Percentiles rank a stretch among this genome's conserved stretches.
These are phyloP conservation scores for Leishmania major DNA, from an alignment of 208 protist genomes.

Conservation along the genomic window DNA sequence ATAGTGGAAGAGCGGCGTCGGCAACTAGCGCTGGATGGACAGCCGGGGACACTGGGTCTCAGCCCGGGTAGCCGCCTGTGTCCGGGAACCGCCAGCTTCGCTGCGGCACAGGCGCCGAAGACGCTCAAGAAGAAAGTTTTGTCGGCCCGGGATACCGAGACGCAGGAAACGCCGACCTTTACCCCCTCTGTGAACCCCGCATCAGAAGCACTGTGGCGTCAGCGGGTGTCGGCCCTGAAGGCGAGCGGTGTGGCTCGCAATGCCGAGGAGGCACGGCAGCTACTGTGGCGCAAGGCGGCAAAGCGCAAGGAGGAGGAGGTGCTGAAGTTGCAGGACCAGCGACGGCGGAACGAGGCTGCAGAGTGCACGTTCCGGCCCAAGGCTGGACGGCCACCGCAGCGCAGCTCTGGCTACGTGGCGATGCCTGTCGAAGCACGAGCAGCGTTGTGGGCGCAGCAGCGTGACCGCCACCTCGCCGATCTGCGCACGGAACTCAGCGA, in stretches of 20 bases:
- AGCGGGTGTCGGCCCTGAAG: slow-evolving; percentile 46
- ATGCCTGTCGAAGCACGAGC: slow-evolving; percentile 54
- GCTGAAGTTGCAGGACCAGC: slow-evolving; percentile 26
- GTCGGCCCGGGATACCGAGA: slow-evolving; percentile 39
- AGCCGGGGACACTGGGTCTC: slow-evolving; percentile 11
- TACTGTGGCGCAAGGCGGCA: slow-evolving; percentile 69
- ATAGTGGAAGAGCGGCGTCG: slow-evolving; percentile 51
- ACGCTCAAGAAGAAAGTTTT: slow-evolving; percentile 35
- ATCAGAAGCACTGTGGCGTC: slow-evolving; percentile 58
- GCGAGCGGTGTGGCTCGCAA: slow-evolving; percentile 43
- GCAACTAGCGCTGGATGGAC: slow-evolving; percentile 17
- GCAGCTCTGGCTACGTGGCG: slow-evolving; percentile 33
- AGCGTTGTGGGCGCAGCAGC: slow-evolving; percentile 57
- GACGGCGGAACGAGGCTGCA: slow-evolving; percentile 32
- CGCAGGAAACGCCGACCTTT: slow-evolving; percentile 48
- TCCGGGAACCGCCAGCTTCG: background rate
- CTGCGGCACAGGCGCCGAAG: background rate
- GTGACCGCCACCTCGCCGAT: slow-evolving; percentile 40
- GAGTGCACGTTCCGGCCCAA: slow-evolving; percentile 75
- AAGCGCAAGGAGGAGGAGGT: slow-evolving; percentile 47
- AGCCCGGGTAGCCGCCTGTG: slow-evolving; percentile 36
- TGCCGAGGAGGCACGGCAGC: slow-evolving; percentile 45
- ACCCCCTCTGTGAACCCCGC: slow-evolving; percentile 41
- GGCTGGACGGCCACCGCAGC: slow-evolving; percentile 52
- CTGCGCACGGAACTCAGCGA: slow-evolving; percentile 46